Base-by-base conservation (phyloP, 371 early-diverging fungal genomes). In the Conidiobolus incongruus region DNA sequence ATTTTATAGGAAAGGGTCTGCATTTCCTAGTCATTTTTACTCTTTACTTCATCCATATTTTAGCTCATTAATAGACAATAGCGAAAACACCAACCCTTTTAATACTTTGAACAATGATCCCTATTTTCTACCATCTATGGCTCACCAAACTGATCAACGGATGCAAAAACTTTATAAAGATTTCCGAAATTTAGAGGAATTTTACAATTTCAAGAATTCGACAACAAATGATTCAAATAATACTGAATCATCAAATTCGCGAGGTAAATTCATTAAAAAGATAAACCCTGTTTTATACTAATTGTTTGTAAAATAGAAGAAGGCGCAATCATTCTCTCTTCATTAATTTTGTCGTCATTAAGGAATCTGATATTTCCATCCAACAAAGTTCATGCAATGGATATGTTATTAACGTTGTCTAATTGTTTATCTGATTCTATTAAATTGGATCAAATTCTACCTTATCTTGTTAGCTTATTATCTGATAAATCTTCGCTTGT, bases 41-140 rank as follows among this genome's bases (percentile, higher is more conserved):
- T 66, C 79, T 0, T 88, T 82, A 45, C 55, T 89, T 17, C 77
- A 86, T 48, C 67, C 65, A 30, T 85, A 82, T 51, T 61, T 85
- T 45, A 61, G 69, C 33, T 66, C 77, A 0, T 53, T 83, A 0
- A 67, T 70, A 0, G 79, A 82, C 35, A 66, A 64, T 4, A 48
- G 54, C 22, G 12, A 26, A 26, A 26, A 3, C 3, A 3, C 26
- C 26, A 26, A 3, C 8, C 26, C 26, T 4, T 26, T 26, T 8
- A 26, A 26, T 26, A 26, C 26, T 4, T 8, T 26, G 26, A 26
- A 26, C 26, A 26, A 26, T 8, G 26, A 26, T 26, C 4, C 34
- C 2, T 34, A 17, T 12, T 17, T 17, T 34, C 12, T 34, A 34
- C 34, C 17, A 17, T 17, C 34, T 13, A 34, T 34, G 34, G 34